A percentile compares a stretch with the other conserved stretches of the same genome.
Evolutionary conservation across 345 rosid species (phyloP).

Genomic region (Lagerstroemia speciosa): DNA sequence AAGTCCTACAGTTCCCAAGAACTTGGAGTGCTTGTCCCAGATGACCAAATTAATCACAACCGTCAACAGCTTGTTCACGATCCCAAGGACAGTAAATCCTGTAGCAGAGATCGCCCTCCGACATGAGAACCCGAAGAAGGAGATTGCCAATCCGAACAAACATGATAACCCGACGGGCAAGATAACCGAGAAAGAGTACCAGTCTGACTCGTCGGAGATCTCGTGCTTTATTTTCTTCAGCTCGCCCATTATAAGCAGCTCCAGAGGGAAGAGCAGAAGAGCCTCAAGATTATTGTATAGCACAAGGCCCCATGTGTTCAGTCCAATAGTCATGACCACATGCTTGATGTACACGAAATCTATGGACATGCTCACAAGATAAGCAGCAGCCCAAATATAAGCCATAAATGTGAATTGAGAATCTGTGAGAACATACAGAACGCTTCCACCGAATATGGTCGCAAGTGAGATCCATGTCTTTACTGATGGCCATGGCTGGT

Average conservation of each 20-base stretch:
- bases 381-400: slow-evolving; percentile 86
- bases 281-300: slow-evolving; percentile 96
- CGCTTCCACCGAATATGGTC: slow-evolving; percentile 83
- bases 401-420: slow-evolving; percentile 78
- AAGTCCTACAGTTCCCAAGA: slow-evolving; percentile 73
- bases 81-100: slow-evolving; percentile 96
- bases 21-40: slow-evolving; percentile 92
- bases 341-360: slow-evolving; percentile 98
- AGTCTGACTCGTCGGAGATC: slow-evolving; percentile 55
- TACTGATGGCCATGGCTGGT: slow-evolving; percentile 82
- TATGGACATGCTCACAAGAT: slow-evolving; percentile 83
- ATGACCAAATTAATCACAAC: slow-evolving; percentile 74
- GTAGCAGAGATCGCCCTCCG: slow-evolving; percentile 91
- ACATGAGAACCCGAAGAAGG: slow-evolving; percentile 96
- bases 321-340: slow-evolving; percentile 91
- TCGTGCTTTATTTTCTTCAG: slow-evolving; percentile 80
- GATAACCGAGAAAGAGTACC: slow-evolving; percentile 65
- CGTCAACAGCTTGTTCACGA: slow-evolving; percentile 85
- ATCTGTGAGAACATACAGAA: slow-evolving; percentile 79
- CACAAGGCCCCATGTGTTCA: slow-evolving; percentile 96
- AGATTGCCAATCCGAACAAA: slow-evolving; percentile 78
- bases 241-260: slow-evolving; percentile 92
- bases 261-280: slow-evolving; percentile 75
- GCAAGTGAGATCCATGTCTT: slow-evolving; percentile 75
- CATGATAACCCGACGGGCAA: slow-evolving; percentile 86